Evolutionary conservation across 2,329 filamentous ascomycete genomes (phyloP).

Genomic region (Cladobotryum protrusum): DNA sequence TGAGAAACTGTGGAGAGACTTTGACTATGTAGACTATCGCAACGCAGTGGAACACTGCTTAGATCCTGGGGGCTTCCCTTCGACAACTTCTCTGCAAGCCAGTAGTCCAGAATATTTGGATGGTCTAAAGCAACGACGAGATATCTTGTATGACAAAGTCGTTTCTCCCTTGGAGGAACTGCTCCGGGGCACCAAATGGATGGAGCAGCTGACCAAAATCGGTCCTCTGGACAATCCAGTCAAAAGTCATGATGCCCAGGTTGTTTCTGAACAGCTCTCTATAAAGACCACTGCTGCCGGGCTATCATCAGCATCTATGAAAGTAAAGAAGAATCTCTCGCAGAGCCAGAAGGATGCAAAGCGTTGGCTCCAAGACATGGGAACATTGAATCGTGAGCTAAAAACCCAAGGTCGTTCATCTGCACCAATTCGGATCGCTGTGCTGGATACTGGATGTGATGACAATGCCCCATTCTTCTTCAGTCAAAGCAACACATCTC

Average conservation of each 20-base stretch:
- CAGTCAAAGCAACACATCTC: neutral
- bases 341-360: too few species aligned
- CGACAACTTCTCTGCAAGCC: neutral
- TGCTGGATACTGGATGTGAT: constrained; percentile 3
- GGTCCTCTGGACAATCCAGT: neutral
- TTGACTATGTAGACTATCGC: neutral
- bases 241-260: neutral
- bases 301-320: neutral
- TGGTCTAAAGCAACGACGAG: neutral
- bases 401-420: too few species aligned
- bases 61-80: neutral
- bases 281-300: too few species aligned
- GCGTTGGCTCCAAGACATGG: too few species aligned
- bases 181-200: neutral
- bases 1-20: neutral
- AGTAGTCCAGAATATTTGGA: too few species aligned
- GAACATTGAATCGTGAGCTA: too few species aligned
- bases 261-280: too few species aligned
- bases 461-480: neutral
- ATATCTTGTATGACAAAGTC: neutral
- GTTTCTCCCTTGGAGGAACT: neutral
- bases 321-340: neutral
- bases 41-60: neutral
- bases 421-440: neutral
- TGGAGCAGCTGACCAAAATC: neutral